Base-by-base conservation (phyloP, 129 eudicot species). In the Flaveria trinervia region DNA sequence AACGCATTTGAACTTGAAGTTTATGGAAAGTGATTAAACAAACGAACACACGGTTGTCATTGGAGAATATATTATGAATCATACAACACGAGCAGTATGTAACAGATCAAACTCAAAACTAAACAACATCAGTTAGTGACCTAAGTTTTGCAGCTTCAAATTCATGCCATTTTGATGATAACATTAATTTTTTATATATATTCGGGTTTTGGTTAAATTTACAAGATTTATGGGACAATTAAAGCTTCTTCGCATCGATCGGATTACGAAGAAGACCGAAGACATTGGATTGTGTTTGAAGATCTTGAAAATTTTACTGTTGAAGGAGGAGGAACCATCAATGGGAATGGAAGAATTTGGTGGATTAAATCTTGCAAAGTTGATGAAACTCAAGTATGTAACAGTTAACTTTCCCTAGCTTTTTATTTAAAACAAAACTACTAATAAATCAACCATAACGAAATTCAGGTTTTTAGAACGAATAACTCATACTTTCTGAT, bases 361-460 rank as follows among this genome's bases (percentile, higher is more conserved):
- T 95, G 99, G 99, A 49, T 78, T 48, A 88, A 80, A 5, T 92
- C 97, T 55, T 95, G 99, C 86, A 95, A 95, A 87, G 83, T 88
- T 70, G 86, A 92, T 72, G 72, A 80, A 76, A 81, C 70, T 39
- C 77, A 44, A 75, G 99, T 95, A 83, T 12, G 82, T 15, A 18
- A 76, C 22, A n/a, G 9, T 17, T 65, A 4, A 55, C 36, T 30
- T 56, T 1, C 7, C 20, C 17, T 17, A n/a, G 3, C 18, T 1
- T 45, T 23, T 56, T 33, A 0, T 48, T 43, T 71, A 57, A 16
- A 67, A 44, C 10, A 3, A 26, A n/a, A 43, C 23, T 14, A 61
- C 48, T 1, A 44, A 44, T 8, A 44, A 44, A 8, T 44, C 12
- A 44, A 8, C 48, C 1, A 9, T 44, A 44, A 44, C 50, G 10